Percentiles rank a stretch among this genome's conserved stretches.
Evolutionary conservation across 139 green algal species (phyloP).

Genomic region (Auxenochlorella pyrenoidosa): DNA sequence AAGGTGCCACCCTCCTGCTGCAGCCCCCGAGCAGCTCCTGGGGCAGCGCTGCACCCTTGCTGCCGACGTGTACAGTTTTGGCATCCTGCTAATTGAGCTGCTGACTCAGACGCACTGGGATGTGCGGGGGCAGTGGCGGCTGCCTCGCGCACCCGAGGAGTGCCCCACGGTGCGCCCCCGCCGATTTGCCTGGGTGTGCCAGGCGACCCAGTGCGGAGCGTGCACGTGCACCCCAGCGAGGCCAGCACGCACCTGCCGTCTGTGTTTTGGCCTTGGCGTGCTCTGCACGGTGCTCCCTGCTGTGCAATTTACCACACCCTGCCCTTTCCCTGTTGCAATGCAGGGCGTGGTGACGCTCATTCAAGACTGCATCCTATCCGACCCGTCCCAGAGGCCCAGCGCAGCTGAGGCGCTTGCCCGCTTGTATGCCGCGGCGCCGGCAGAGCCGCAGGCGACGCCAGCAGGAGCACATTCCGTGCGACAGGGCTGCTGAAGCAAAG

Average conservation of each 20-base stretch:
- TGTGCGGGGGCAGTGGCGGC: not conserved
- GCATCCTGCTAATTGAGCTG: not conserved
- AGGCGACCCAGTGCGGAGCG: no score
- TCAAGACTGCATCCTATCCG: not conserved
- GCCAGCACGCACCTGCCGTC: no score
- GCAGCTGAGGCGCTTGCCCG: not conserved
- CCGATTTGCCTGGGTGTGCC: no score
- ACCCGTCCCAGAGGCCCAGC: not conserved
- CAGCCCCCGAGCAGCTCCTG: conserved; percentile 1
- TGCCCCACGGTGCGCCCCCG: not conserved
- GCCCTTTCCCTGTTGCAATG: no score
- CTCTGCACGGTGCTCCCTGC: no score
- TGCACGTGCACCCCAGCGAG: no score
- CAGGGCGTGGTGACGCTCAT: not conserved
- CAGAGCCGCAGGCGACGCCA: not conserved
- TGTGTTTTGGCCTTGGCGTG: no score
- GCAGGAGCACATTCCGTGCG: not conserved
- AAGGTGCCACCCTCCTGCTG: not conserved
- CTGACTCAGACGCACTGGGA: not conserved
- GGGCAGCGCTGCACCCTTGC: not conserved
- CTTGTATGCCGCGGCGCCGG: not conserved
- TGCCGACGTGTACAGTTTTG: not conserved
- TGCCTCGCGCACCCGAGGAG: not conserved
- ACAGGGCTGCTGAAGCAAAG: no score
- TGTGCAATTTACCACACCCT: no score